These are phyloP conservation scores for Sugiyamaella sp. DNA, from an alignment of 1,139 yeast genomes.

Conservation along the genomic window DNA sequence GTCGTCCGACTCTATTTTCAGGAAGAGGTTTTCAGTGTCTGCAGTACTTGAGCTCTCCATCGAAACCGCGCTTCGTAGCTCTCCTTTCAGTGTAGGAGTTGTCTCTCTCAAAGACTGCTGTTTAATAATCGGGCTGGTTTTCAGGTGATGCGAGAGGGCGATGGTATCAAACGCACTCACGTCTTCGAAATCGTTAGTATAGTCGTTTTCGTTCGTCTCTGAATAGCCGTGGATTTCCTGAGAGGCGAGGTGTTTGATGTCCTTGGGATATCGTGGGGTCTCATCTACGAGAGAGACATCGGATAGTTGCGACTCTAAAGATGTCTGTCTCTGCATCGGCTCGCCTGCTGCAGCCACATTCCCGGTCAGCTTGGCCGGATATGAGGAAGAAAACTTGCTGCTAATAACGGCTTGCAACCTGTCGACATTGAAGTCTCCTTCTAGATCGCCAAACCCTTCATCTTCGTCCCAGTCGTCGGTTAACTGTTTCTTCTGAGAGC, in stretches of 20 bases:
- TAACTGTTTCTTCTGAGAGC: too few relatives aligned
- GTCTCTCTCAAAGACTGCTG: not conserved
- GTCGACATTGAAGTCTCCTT: constrained; percentile 35
- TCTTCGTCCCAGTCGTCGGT: constrained; percentile 21
- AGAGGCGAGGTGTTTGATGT: not conserved
- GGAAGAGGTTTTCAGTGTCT: constrained; percentile 10
- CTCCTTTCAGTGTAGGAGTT: not conserved
- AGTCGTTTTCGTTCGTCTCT: constrained; percentile 5
- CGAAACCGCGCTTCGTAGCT: not conserved
- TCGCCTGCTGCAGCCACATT: not conserved
- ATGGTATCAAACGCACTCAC: constrained; percentile 7
- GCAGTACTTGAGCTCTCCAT: not conserved
- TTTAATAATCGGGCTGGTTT: not conserved
- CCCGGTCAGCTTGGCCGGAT: not conserved
- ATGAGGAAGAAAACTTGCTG: constrained; percentile 5
- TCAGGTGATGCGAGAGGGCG: not conserved
- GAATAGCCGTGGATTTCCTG: constrained; percentile 6
- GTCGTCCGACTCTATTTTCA: constrained; percentile 7
- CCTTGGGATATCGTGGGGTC: not conserved
- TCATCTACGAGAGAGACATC: constrained; percentile 6
- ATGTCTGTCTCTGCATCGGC: constrained; percentile 6
- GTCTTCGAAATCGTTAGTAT: constrained; percentile 9
- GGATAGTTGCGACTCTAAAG: constrained; percentile 15
- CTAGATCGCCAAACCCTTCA: constrained; percentile 37
- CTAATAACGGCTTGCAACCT: constrained; percentile 24